Evolutionary conservation across 768 basidiomycete species (phyloP).

Genomic region (Mycena amicta): DNA sequence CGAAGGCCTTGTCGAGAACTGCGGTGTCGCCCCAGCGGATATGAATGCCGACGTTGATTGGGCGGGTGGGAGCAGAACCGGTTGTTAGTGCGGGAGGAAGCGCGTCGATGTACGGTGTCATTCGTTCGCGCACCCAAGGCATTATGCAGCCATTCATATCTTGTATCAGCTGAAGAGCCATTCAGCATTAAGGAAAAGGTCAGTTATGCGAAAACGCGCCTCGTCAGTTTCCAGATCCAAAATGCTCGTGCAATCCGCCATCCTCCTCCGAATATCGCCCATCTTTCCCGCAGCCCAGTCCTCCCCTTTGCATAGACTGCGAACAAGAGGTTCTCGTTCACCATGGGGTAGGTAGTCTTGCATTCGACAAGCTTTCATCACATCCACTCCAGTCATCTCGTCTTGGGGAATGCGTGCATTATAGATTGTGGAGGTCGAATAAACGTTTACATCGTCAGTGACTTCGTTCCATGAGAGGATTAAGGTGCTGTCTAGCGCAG

Average conservation of each 20-base stretch:
- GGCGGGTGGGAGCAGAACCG: background rate
- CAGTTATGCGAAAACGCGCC: background rate
- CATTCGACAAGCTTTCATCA: slow-evolving; percentile 3
- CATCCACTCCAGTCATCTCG: background rate
- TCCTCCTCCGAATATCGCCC: background rate
- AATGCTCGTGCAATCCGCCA: slow-evolving; percentile 9
- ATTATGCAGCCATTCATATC: slow-evolving; percentile 15
- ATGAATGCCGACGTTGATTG: slow-evolving; percentile 8
- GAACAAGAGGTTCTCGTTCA: background rate
- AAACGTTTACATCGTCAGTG: background rate
- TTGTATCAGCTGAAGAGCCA: slow-evolving; percentile 1
- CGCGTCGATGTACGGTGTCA: background rate
- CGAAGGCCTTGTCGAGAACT: background rate
- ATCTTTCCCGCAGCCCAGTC: background rate
- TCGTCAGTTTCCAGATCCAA: slow-evolving; percentile 5
- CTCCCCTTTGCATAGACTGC: slow-evolving; percentile 9
- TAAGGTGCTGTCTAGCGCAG: slow-evolving; percentile 3
- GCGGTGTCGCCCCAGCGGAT: slow-evolving; percentile 21
- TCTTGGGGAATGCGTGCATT: background rate
- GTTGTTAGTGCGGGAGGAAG: background rate
- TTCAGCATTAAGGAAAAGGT: background rate
- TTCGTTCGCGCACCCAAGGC: slow-evolving; percentile 11
- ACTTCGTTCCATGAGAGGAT: background rate
- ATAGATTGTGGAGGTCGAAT: slow-evolving; percentile 13
- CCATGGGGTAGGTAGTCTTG: background rate